Percentiles rank a stretch among this genome's conserved stretches.
Evolutionary conservation across 2,329 filamentous ascomycete genomes (phyloP).

Genomic region (Aureobasidium sp.): DNA sequence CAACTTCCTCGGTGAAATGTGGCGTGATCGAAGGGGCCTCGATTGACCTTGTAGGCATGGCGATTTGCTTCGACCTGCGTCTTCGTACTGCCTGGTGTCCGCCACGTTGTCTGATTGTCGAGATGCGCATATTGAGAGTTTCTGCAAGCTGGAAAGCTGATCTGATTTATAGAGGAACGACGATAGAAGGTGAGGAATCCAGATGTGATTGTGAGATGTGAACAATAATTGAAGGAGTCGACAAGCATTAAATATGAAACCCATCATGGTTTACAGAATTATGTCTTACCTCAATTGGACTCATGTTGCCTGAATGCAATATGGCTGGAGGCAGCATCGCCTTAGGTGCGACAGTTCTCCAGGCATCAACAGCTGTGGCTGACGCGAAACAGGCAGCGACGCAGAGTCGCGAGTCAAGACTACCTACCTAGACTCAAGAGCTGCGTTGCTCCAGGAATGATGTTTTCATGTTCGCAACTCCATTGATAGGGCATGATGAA

Average conservation of each 20-base stretch:
- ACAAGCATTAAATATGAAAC: background rate
- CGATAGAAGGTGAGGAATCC: background rate
- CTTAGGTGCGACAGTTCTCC: background rate
- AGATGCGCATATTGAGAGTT: background rate
- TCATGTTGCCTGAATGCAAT: background rate
- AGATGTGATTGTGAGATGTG: background rate
- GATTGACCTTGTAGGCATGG: background rate
- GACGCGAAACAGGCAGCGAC: background rate
- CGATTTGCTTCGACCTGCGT: background rate
- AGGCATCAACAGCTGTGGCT: constrained; percentile 3
- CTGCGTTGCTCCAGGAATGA: background rate
- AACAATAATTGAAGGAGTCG: background rate
- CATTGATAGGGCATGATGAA: rapidly evolving
- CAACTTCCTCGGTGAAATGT: background rate
- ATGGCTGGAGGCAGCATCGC: background rate
- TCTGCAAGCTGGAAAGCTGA: no score
- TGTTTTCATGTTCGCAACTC: background rate
- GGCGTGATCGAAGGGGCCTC: background rate
- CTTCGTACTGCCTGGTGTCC: background rate
- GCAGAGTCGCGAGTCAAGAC: background rate
- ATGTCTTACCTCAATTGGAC: background rate
- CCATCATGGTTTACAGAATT: background rate
- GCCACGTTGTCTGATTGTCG: background rate
- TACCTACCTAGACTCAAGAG: background rate
- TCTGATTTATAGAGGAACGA: background rate